These are phyloP conservation scores for Gamsiella multidivaricata DNA, from an alignment of 192 early-diverging fungal genomes.

Conservation along the genomic window DNA sequence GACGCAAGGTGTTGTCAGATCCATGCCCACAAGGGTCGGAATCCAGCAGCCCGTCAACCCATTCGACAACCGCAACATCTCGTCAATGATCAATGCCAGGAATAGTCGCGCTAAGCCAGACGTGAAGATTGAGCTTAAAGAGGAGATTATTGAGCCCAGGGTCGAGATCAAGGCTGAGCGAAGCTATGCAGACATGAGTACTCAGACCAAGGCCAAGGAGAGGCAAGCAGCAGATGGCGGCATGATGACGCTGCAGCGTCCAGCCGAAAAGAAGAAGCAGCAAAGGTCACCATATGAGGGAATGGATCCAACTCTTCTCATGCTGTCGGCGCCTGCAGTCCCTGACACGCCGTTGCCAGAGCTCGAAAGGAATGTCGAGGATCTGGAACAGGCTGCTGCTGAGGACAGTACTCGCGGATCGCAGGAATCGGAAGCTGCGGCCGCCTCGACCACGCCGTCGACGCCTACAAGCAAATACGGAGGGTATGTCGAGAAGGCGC, in stretches of 20 bases:
- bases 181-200: constrained; percentile 47
- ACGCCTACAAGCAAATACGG: constrained; percentile 24
- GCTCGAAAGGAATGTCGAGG: constrained; percentile 1
- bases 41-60: constrained; percentile 17
- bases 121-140: constrained; percentile 31
- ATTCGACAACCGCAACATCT: not conserved
- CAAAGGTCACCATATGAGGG: constrained; percentile 15
- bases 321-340: constrained; percentile 35
- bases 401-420: not conserved
- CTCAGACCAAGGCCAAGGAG: constrained; percentile 44
- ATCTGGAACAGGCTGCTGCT: not conserved
- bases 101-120: constrained; percentile 2
- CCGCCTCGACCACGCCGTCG: not conserved
- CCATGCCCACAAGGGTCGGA: not conserved
- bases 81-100: constrained; percentile 1
- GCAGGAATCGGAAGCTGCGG: not conserved
- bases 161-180: constrained; percentile 32
- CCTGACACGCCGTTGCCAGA: constrained; percentile 33
- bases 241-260: constrained; percentile 32
- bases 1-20: constrained; percentile 25
- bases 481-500: constrained; percentile 31
- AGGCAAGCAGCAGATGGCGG: constrained; percentile 16
- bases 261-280: constrained; percentile 9
- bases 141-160: constrained; percentile 31
- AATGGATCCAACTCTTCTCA: constrained; percentile 23